Percentiles rank a stretch among this genome's conserved stretches.
phyloP scores from a whole-genome alignment of 192 early-diverging fungal genomes.

The Entomortierella chlamydospora region DNA sequence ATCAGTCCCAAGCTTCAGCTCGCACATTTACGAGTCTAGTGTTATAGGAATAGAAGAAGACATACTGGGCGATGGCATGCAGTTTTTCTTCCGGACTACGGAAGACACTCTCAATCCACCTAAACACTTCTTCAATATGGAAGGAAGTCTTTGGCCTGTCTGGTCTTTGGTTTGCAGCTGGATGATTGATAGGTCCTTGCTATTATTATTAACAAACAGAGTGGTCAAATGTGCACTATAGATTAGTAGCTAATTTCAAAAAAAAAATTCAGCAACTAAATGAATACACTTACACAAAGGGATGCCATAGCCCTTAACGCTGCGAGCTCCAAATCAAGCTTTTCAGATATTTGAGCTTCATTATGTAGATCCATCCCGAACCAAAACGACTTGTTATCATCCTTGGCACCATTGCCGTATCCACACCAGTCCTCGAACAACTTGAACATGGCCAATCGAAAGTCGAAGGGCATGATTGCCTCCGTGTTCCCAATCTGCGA shows the following conservation, averaged over 20 bases:
- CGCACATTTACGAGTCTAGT: too few relatives aligned
- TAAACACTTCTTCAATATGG: conserved; percentile 64
- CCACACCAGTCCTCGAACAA: conserved; percentile 96
- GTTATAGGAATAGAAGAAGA: background rate
- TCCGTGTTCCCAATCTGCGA: conserved; percentile 55
- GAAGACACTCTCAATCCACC: conserved; percentile 76
- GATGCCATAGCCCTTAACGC: conserved; percentile 91
- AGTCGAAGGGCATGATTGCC: conserved; percentile 80
- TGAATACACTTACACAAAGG: conserved; percentile 68
- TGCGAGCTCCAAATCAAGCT: conserved; percentile 78
- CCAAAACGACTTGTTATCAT: conserved; percentile 72
- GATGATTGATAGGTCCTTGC: conserved; percentile 60
- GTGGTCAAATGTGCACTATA: too few relatives aligned
- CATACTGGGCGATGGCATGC: conserved; percentile 66
- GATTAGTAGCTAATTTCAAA: too few relatives aligned
- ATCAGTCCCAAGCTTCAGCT: too few relatives aligned
- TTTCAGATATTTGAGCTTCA: conserved; percentile 83
- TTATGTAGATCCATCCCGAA: conserved; percentile 68
- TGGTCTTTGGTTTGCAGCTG: conserved; percentile 11
- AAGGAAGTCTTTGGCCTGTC: conserved; percentile 50
- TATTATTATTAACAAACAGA: conserved; percentile 10
- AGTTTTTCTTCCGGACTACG: conserved; percentile 65
- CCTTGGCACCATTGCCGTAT: conserved; percentile 72
- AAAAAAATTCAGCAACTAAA: background rate
- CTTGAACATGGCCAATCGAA: conserved; percentile 79